Base-by-base conservation (phyloP, 2,329 filamentous ascomycete genomes). In the Penicillium capsulatum region DNA sequence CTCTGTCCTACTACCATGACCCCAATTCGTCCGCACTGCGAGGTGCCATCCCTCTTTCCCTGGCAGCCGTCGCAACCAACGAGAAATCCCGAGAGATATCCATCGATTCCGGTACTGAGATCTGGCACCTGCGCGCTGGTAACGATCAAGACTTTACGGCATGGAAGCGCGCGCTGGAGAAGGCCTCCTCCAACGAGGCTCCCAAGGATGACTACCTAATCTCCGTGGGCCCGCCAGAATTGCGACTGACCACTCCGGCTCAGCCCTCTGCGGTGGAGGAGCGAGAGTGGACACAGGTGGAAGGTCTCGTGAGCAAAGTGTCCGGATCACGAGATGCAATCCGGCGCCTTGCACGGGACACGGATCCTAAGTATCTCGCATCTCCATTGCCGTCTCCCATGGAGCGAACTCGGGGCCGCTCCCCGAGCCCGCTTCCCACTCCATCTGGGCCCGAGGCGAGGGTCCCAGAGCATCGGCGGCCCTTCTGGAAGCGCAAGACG, bases 1-100 rank as follows among this genome's bases (percentile, higher is more conserved):
- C 92, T 0, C 72, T 98, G 20, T 97, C 92, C 0, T 98, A 98
- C 69, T 98, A 96, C 62, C 86, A 94, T 60, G 92, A 91, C 63
- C 84, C 88, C 31, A 91, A 94, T 59, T 95, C 91, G 4, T 94
- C 91, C 4, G 89, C 91, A 1, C 73, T 98, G 30, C 81, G 92
- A 44, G 92, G 92, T 13, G 89, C 92, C 6, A 92, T 98, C 36
- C 92, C 92, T 0, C 74, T 98, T 7, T 92, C 88, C 17, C 70
- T 98, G 36, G 92, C 92, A 11, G 92, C 88, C 3, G 85, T 98
- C 43, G 86, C 90, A 3, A 88, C 88, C 6, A 90, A 95, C 59
- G 87, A 92, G 62, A 81, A 86, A 57, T 81, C 86, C 26, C 79
- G 89, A 48, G 91, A 97, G 64, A 95, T 98, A 37, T 94, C 85